Percentiles rank a stretch among this genome's conserved stretches.
phyloP scores from a whole-genome alignment of 192 early-diverging fungal genomes.

The Dissophora globulifera region DNA sequence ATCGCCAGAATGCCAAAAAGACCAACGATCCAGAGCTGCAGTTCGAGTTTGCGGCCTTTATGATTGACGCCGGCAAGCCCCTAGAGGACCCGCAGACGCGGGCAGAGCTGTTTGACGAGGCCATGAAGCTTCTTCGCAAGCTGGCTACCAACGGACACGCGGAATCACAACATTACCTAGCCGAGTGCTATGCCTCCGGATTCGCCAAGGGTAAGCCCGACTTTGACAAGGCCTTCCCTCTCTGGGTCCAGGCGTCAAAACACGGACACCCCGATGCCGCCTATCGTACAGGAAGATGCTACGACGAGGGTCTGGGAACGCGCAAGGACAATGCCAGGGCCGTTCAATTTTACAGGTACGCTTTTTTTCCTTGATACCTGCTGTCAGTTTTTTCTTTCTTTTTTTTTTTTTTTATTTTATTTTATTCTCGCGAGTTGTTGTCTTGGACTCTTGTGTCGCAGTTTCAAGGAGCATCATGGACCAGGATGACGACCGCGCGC shows the following conservation, averaged over 20 bases:
- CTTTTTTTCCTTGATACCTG: not conserved
- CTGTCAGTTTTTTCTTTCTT: not conserved
- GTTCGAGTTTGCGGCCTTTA: slow-evolving; percentile 76
- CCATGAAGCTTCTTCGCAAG: slow-evolving; percentile 70
- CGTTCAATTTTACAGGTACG: slow-evolving; percentile 76
- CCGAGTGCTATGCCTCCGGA: slow-evolving; percentile 76
- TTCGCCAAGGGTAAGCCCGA: slow-evolving; percentile 73
- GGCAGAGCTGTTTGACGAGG: slow-evolving; percentile 73
- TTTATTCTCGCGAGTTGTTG: too few relatives aligned
- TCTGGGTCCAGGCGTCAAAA: slow-evolving; percentile 77
- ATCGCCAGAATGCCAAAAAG: slow-evolving; percentile 74
- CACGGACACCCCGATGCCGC: slow-evolving; percentile 73
- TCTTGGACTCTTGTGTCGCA: too few relatives aligned
- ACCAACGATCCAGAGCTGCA: slow-evolving; percentile 70
- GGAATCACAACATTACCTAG: slow-evolving; percentile 78
- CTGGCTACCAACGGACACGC: slow-evolving; percentile 67
- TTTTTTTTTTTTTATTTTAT: not conserved
- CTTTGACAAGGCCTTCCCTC: slow-evolving; percentile 75
- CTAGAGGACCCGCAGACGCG: slow-evolving; percentile 61
- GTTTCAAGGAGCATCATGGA: too few relatives aligned
- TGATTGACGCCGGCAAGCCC: slow-evolving; percentile 66
- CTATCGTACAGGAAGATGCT: slow-evolving; percentile 71
- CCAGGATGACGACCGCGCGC: too few relatives aligned
- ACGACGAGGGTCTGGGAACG: slow-evolving; percentile 76
- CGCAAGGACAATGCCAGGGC: slow-evolving; percentile 70